A percentile compares a stretch with the other conserved stretches of the same genome.
Conservation (phyloP, 2,329 filamentous ascomycete species). For the Zalaria obscura region DNA sequence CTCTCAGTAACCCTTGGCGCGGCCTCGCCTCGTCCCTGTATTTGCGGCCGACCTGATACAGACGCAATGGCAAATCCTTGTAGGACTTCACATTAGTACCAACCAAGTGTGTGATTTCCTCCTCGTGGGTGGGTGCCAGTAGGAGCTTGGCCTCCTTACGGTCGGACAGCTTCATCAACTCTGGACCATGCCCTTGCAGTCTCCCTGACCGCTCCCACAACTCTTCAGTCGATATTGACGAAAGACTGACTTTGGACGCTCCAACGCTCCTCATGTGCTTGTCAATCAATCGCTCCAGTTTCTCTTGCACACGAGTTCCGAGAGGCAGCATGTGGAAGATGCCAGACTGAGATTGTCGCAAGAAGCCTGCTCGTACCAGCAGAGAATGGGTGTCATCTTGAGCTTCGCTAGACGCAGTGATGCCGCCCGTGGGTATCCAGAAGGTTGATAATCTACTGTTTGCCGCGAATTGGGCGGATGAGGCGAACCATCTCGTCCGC, state of each 20-base stretch:
- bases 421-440: slow-evolving; percentile 66
- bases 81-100: slow-evolving; percentile 62
- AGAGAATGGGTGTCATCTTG: slow-evolving; percentile 30
- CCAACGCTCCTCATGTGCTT: slow-evolving; percentile 72
- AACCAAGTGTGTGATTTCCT: slow-evolving; percentile 82
- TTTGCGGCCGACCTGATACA: slow-evolving; percentile 89
- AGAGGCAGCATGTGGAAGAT: slow-evolving; percentile 87
- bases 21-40: slow-evolving; percentile 88
- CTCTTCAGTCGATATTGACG: slow-evolving; percentile 70
- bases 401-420: slow-evolving; percentile 38
- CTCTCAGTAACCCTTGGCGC: slow-evolving; percentile 72
- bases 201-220: slow-evolving; percentile 79
- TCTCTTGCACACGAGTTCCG: slow-evolving; percentile 74
- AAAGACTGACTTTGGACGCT: slow-evolving; percentile 70
- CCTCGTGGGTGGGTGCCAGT: slow-evolving; percentile 86
- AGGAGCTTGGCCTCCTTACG: slow-evolving; percentile 62
- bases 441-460: slow-evolving; percentile 29
- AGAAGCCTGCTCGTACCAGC: slow-evolving; percentile 29
- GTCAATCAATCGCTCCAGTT: slow-evolving; percentile 74
- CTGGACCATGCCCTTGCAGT: slow-evolving; percentile 54
- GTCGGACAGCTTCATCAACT: slow-evolving; percentile 66
- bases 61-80: slow-evolving; percentile 67
- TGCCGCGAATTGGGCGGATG: no score
- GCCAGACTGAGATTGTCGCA: slow-evolving; percentile 59
- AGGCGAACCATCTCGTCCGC: no score